Percentiles rank a stretch among this genome's conserved stretches.
phyloP scores from a whole-genome alignment of 768 basidiomycete genomes.

The Leccinum disarticulatum region DNA sequence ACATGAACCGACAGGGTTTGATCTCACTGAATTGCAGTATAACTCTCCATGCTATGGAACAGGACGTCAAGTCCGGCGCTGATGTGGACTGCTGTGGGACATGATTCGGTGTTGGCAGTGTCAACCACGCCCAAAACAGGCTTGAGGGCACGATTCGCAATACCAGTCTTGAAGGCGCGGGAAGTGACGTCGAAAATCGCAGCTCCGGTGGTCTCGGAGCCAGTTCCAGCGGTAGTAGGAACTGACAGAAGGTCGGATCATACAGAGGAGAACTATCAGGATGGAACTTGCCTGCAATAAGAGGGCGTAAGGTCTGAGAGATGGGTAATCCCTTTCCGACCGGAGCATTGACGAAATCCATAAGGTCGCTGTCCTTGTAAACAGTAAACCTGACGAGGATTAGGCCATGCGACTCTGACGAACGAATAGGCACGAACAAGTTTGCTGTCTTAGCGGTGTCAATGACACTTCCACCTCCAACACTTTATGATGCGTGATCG shows the following conservation, averaged over 20 bases:
- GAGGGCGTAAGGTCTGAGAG: conserved; percentile 65
- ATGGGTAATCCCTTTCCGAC: conserved; percentile 91
- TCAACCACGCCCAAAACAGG: conserved; percentile 88
- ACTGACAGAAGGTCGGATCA: conserved; percentile 35
- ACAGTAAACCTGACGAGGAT: conserved; percentile 65
- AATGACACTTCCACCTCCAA: conserved; percentile 93
- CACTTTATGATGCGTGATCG: conserved; percentile 41
- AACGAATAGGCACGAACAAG: conserved; percentile 48
- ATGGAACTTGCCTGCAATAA: conserved; percentile 66
- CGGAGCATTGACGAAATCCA: conserved; percentile 97
- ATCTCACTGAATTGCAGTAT: conserved; percentile 86
- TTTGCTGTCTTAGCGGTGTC: conserved; percentile 97
- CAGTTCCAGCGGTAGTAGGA: conserved; percentile 82
- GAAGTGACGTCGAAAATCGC: conserved; percentile 94
- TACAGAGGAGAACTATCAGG: background rate
- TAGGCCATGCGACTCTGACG: background rate
- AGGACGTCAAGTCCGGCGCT: conserved; percentile 93
- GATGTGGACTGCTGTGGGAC: conserved; percentile 91
- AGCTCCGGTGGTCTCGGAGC: conserved; percentile 93
- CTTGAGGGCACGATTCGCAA: conserved; percentile 88
- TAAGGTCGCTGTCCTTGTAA: conserved; percentile 88
- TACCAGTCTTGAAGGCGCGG: conserved; percentile 93
- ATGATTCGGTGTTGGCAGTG: conserved; percentile 86
- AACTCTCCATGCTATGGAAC: conserved; percentile 95
- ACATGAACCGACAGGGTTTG: background rate